Conservation (phyloP, 352 stramenopile genomes). For the Blastocystis sp. region DNA sequence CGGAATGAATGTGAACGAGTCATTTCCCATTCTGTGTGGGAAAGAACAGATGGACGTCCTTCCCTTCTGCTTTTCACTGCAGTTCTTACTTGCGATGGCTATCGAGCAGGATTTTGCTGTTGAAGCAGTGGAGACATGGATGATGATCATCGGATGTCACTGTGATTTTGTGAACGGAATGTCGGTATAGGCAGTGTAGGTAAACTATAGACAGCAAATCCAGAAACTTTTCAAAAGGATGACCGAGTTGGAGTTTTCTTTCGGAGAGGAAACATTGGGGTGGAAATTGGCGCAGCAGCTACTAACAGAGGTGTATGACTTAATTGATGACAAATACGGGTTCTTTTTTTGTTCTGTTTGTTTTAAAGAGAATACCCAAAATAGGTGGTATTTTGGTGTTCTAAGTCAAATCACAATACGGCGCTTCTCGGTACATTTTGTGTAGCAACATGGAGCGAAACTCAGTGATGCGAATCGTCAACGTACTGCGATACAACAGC, state of each 20-base stretch:
- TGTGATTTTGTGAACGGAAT: not conserved
- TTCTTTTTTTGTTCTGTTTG: not conserved
- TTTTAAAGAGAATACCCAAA: not conserved
- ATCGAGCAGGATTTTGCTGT: not conserved
- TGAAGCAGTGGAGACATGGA: not conserved
- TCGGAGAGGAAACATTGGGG: not conserved
- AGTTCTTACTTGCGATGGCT: not conserved
- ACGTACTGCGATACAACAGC: conserved; percentile 33
- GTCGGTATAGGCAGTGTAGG: not conserved
- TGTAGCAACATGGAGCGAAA: not conserved
- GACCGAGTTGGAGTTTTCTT: not conserved
- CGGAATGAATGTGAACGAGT: not conserved
- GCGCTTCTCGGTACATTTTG: not conserved
- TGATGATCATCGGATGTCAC: not conserved
- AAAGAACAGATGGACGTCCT: not conserved
- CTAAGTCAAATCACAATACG: not conserved
- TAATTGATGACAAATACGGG: not conserved
- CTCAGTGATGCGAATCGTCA: not conserved
- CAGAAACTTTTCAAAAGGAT: not conserved
- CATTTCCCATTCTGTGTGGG: not conserved
- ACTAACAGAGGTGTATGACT: not conserved
- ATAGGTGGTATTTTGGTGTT: not conserved
- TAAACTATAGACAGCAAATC: not conserved
- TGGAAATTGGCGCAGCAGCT: not conserved
- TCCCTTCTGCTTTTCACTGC: not conserved